A percentile compares a stretch with the other conserved stretches of the same genome.
Conservation (phyloP, 352 stramenopile species). For the Pythium utonaiense region DNA sequence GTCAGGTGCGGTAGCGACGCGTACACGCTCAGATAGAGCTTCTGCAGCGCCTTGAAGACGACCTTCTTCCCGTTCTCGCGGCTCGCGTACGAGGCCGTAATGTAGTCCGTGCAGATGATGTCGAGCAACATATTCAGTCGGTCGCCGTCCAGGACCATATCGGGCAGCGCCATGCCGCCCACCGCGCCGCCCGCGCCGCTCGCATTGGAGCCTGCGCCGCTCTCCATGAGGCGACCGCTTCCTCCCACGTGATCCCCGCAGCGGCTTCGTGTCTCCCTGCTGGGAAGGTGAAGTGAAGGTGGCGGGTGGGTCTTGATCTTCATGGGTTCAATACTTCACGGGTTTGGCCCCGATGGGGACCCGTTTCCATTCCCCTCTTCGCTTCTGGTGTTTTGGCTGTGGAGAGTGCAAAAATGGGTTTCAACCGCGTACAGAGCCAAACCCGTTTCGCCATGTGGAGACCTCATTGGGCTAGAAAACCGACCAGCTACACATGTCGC, state of each 20-base stretch:
- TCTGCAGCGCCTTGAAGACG: conserved; percentile 71
- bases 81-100: conserved; percentile 82
- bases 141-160: conserved; percentile 71
- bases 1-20: conserved; percentile 20
- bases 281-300: not conserved
- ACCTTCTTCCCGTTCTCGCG: conserved; percentile 81
- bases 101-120: conserved; percentile 82
- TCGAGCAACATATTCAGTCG: conserved; percentile 83
- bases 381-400: not conserved
- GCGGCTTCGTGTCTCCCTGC: not conserved
- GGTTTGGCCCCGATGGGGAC: not conserved
- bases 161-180: conserved; percentile 26
- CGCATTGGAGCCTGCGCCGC: not conserved
- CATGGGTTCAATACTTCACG: not conserved
- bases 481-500: not conserved
- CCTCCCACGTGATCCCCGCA: not conserved
- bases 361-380: not conserved
- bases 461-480: not conserved
- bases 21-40: conserved; percentile 77
- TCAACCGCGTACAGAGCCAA: not conserved
- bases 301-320: not conserved
- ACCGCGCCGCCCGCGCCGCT: conserved; percentile 9
- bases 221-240: conserved; percentile 2
- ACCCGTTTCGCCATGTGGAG: not conserved
- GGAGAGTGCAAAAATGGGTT: not conserved